Evolutionary conservation across 2,329 filamentous ascomycete genomes (phyloP).

Genomic region (Zopfia rhizophila): DNA sequence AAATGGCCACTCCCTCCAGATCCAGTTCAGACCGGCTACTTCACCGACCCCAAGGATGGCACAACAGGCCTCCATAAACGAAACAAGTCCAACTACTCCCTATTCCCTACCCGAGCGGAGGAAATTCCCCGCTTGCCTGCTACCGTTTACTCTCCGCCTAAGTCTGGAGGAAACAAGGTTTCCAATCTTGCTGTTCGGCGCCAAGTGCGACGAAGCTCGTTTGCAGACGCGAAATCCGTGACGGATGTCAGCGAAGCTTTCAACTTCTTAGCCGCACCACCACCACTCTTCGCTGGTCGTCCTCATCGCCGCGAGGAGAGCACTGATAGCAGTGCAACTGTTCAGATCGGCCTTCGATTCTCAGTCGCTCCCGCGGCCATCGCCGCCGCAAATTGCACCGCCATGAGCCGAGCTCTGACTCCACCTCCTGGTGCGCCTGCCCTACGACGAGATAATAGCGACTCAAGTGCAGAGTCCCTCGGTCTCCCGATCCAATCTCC

Average conservation of each 20-base stretch:
- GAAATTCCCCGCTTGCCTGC: slow-evolving; percentile 52
- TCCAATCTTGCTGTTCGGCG: slow-evolving; percentile 45
- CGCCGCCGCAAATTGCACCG: slow-evolving; percentile 42
- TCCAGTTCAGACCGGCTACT: slow-evolving; percentile 28
- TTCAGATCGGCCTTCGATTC: slow-evolving; percentile 76
- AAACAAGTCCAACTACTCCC: slow-evolving; percentile 47
- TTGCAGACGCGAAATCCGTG: slow-evolving; percentile 36
- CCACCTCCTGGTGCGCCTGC: slow-evolving; percentile 23
- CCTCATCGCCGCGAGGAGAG: slow-evolving; percentile 70
- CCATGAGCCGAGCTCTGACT: slow-evolving; percentile 27
- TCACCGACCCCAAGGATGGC: slow-evolving; percentile 31
- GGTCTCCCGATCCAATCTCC: slow-evolving; percentile 45
- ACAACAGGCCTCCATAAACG: slow-evolving; percentile 31
- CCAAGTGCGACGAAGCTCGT: slow-evolving; percentile 43
- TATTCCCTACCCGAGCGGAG: slow-evolving; percentile 52
- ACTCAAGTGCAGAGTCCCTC: slow-evolving; percentile 39
- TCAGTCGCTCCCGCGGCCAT: slow-evolving; percentile 60
- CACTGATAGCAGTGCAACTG: slow-evolving; percentile 72
- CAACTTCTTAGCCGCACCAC: slow-evolving; percentile 47
- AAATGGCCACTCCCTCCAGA: slow-evolving; percentile 51
- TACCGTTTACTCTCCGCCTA: slow-evolving; percentile 49
- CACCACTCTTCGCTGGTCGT: slow-evolving; percentile 51
- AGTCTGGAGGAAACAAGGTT: slow-evolving; percentile 28
- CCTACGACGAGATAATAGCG: slow-evolving; percentile 36
- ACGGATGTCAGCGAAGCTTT: slow-evolving; percentile 52